Evolutionary conservation across 169 alveolate species (phyloP).

Genomic region (Plasmodium sp.): DNA sequence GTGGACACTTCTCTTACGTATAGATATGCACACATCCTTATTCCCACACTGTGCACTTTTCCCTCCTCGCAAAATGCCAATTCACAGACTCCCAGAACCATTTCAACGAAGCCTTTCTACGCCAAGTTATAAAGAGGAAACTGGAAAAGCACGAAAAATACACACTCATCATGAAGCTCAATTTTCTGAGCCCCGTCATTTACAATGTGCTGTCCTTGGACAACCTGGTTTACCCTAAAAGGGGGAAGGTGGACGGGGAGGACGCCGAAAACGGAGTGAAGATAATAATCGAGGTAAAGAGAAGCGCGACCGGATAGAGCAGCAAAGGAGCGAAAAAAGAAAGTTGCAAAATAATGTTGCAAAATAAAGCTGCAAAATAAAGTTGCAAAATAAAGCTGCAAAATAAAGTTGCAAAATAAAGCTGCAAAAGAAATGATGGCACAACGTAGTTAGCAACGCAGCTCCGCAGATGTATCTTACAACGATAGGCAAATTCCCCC

Average conservation of each 20-base stretch:
- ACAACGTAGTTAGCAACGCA: not conserved
- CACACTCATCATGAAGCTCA: conserved; percentile 54
- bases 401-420: too few relatives aligned
- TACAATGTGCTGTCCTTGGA: conserved; percentile 22
- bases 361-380: not conserved
- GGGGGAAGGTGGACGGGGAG: not conserved
- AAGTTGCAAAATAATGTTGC: not conserved
- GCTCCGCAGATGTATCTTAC: not conserved
- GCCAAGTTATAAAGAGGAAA: conserved; percentile 42
- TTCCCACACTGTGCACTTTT: not conserved
- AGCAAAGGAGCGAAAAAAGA: not conserved
- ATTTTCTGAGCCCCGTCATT: conserved; percentile 23
- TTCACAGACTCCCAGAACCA: conserved; percentile 24
- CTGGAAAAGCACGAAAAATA: conserved; percentile 18
- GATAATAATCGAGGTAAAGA: conserved; percentile 63
- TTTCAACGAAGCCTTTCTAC: conserved; percentile 29
- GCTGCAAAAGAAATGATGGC: not conserved
- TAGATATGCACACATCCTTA: not conserved
- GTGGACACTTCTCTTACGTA: not conserved
- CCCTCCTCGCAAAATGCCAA: not conserved
- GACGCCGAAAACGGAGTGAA: not conserved
- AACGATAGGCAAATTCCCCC: not conserved
- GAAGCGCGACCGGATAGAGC: not conserved
- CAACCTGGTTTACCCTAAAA: conserved; percentile 2
- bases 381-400: not conserved